Evolutionary conservation across 805 yeast genomes (phyloP).

Genomic region (Candida awuae): DNA sequence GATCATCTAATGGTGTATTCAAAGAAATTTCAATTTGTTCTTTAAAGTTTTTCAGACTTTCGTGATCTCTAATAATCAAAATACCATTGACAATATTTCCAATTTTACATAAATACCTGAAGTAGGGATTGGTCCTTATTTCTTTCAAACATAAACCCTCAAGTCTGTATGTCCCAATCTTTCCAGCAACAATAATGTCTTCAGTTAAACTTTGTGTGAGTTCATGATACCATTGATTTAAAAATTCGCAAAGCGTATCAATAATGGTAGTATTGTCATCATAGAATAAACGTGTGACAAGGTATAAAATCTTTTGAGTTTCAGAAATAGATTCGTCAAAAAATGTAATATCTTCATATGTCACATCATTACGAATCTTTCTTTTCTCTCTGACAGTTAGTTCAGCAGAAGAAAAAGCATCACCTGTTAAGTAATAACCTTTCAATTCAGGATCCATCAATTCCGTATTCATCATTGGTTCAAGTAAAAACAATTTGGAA

Average conservation of each 20-base stretch:
- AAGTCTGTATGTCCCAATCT: slow-evolving; percentile 4
- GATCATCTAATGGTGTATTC: slow-evolving; percentile 19
- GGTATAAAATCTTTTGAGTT: slow-evolving; percentile 20
- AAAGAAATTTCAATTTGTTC: slow-evolving; percentile 16
- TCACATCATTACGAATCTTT: slow-evolving; percentile 14
- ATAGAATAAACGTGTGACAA: slow-evolving; percentile 21
- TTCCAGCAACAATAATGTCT: slow-evolving; percentile 2
- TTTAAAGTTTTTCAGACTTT: slow-evolving; percentile 9
- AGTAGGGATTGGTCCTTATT: slow-evolving; percentile 11
- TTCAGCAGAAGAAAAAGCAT: slow-evolving; percentile 16
- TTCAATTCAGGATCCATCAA: slow-evolving; percentile 39
- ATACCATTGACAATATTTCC: slow-evolving; percentile 18
- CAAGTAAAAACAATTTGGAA: slow-evolving; percentile 51
- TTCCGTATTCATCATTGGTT: slow-evolving; percentile 51
- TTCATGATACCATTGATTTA: slow-evolving; percentile 15
- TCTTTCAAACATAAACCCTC: slow-evolving; percentile 7
- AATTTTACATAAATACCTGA: slow-evolving; percentile 19
- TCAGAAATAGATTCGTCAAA: slow-evolving; percentile 15
- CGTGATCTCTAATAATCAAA: slow-evolving; percentile 6
- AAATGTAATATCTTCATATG: slow-evolving; percentile 14
- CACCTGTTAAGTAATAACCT: slow-evolving; percentile 57
- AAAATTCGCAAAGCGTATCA: slow-evolving; percentile 32
- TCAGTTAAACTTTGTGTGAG: not conserved
- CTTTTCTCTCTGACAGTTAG: slow-evolving; percentile 30
- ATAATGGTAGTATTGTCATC: slow-evolving; percentile 41